Percentiles rank a stretch among this genome's conserved stretches.
Evolutionary conservation across 2,329 filamentous ascomycete species (phyloP).

Genomic region (Trichoderma hamatum): DNA sequence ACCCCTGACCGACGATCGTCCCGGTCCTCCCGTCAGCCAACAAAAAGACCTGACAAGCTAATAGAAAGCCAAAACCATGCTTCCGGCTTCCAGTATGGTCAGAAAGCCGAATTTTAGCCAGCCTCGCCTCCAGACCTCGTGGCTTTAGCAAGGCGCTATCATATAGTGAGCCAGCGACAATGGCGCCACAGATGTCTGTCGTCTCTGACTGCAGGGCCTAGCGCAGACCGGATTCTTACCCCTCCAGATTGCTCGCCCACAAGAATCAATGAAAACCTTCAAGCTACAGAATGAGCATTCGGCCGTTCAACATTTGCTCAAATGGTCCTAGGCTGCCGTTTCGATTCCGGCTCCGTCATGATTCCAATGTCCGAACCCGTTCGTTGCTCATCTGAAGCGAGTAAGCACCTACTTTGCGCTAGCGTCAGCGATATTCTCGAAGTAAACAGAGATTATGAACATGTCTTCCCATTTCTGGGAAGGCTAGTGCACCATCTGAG

Average conservation of each 20-base stretch:
- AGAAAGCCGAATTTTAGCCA: background rate
- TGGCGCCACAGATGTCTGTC: background rate
- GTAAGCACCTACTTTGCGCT: conserved; percentile 16
- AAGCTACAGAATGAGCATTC: background rate
- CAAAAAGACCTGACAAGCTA: conserved; percentile 3
- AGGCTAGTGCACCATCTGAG: background rate
- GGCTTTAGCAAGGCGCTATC: background rate
- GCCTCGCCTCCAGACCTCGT: background rate
- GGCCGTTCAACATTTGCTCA: background rate
- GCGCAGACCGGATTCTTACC: background rate
- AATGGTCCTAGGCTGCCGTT: background rate
- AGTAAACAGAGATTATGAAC: background rate
- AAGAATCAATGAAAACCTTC: background rate
- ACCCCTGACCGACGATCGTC: conserved; percentile 11
- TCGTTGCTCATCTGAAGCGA: conserved; percentile 1
- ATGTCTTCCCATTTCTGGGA: background rate
- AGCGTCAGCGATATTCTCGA: background rate
- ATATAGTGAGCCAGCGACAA: background rate
- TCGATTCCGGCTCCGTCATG: background rate
- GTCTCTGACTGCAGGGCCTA: background rate
- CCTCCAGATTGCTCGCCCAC: background rate
- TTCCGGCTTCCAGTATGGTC: background rate
- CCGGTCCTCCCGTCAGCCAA: conserved; percentile 19
- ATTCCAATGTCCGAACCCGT: conserved; percentile 1
- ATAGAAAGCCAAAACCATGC: conserved; percentile 10